Evolutionary conservation across 1,284 basidiomycete species (phyloP), one percentile per base, ranked within the genome.

Genomic region (Fomitopsis schrenkii): DNA sequence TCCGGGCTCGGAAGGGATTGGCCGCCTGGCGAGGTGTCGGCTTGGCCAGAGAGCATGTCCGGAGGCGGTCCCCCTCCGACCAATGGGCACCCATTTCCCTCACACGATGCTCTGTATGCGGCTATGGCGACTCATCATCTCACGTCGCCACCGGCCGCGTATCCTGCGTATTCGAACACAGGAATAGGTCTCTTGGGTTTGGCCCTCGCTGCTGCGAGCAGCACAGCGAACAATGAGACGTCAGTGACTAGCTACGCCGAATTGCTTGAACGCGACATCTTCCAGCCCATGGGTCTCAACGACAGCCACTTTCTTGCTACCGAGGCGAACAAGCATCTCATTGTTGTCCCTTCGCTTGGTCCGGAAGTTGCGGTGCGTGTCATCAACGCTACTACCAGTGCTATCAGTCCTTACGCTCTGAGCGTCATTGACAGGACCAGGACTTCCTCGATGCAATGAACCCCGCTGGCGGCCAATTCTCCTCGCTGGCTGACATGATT

Each of bases 111-210:
- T 5, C 64, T 81, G 2, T 67, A 80, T 42, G 64, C 75, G 33
- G 71, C 75, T 1, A 67, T 82, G 14, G 70, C 74, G 0, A 64
- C 70, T 14, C 75, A 68, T 55, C 77, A 71, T 4, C 77, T 80
- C 15, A 70, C 78, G 28, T 72, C 76, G 17, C 68, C 75, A 3
- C 82, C 80, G 4, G 79, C 76, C 58, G 69, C 71, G 2, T 81
- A 75, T 62, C 81, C 81, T 0, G 71, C 79, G 5, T 84, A 84
- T 63, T 84, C 82, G 5, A 84, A 83, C 59, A 76, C 78, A 0
- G 83, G 79, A 0, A 75, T 76, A 10, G 70, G 72, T 12, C 42
- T 81, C 2, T 69, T 82, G 6, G 80, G 80, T 8, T 69, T 78
- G 4, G 72, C 76, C 5, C 77, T 80, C 55, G 73, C 80, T 5